Evolutionary conservation across 805 yeast species (phyloP).

Genomic region (Yueomyces sinensis): DNA sequence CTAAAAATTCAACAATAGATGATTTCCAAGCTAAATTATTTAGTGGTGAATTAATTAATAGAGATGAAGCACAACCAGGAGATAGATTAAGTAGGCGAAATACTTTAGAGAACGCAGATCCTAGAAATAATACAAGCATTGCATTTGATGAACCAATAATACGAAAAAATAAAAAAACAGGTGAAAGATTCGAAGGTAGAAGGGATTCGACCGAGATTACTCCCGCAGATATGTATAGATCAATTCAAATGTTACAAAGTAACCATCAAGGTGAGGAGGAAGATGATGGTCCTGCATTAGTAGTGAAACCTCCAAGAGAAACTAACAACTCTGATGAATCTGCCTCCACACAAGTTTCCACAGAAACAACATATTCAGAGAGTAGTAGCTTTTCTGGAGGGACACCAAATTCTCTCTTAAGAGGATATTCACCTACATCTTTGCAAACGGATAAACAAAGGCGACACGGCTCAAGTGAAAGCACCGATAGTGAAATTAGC

Average conservation of each 20-base stretch:
- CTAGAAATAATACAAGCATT: not conserved
- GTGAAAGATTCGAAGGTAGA: conserved; percentile 22
- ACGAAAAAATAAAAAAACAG: conserved; percentile 1
- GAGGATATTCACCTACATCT: no score
- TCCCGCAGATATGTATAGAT: conserved; percentile 74
- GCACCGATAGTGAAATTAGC: no score
- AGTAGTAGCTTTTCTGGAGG: no score
- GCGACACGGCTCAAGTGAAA: no score
- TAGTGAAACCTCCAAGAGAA: conserved; percentile 52
- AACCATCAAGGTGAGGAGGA: conserved; percentile 32
- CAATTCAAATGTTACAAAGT: conserved; percentile 67
- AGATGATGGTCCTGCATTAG: conserved; percentile 66
- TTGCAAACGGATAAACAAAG: no score
- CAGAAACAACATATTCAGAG: no score
- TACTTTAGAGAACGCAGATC: not conserved
- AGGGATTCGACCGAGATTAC: conserved; percentile 37
- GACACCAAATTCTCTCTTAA: no score
- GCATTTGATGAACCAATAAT: conserved; percentile 1
- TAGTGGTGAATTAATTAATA: conserved; percentile 23
- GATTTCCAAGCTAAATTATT: conserved; percentile 24
- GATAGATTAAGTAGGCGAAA: not conserved
- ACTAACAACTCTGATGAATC: not conserved
- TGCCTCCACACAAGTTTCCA: no score
- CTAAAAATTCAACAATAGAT: conserved; percentile 1
- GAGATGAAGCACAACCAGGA: conserved; percentile 14